These are phyloP conservation scores for Teunomyces panamensis DNA, from an alignment of 805 yeast genomes.

Conservation along the genomic window DNA sequence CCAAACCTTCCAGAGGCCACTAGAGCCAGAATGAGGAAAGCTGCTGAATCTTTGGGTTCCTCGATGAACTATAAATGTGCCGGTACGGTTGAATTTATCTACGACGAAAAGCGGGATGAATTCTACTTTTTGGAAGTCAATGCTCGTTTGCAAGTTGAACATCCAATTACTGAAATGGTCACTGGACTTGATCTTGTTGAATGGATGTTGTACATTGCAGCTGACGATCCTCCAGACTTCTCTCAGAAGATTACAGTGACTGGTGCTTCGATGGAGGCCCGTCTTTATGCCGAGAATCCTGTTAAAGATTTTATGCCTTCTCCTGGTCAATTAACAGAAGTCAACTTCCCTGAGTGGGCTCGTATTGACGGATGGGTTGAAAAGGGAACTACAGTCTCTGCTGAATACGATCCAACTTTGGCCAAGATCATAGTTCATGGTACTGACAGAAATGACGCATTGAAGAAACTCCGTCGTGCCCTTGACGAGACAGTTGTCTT, in stretches of 20 bases:
- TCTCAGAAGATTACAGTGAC: constrained; percentile 52
- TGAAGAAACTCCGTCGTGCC: constrained; percentile 72
- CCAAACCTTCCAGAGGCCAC: constrained; percentile 86
- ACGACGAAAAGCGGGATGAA: constrained; percentile 80
- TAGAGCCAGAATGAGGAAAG: constrained; percentile 68
- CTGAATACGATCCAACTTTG: constrained; percentile 94
- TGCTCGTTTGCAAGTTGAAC: constrained; percentile 96
- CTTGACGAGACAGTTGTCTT: constrained; percentile 80
- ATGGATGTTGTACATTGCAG: constrained; percentile 94
- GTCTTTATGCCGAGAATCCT: constrained; percentile 96
- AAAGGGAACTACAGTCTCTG: constrained; percentile 81
- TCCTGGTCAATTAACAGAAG: constrained; percentile 89
- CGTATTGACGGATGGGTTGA: constrained; percentile 94
- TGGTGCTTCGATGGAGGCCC: constrained; percentile 96
- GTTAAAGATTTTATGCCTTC: constrained; percentile 93
- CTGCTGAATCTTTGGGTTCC: constrained; percentile 81
- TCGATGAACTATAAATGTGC: constrained; percentile 91
- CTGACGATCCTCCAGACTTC: constrained; percentile 83
- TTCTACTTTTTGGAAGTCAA: constrained; percentile 95
- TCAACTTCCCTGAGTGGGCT: constrained; percentile 84
- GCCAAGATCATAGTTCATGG: constrained; percentile 97
- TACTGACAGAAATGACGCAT: constrained; percentile 80
- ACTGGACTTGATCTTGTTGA: constrained; percentile 94
- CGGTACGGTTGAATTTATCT: constrained; percentile 95
- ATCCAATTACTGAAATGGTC: constrained; percentile 93